Evolutionary conservation across 345 rosid genomes (phyloP).

Genomic region (Eucalyptus cladocalyx): DNA sequence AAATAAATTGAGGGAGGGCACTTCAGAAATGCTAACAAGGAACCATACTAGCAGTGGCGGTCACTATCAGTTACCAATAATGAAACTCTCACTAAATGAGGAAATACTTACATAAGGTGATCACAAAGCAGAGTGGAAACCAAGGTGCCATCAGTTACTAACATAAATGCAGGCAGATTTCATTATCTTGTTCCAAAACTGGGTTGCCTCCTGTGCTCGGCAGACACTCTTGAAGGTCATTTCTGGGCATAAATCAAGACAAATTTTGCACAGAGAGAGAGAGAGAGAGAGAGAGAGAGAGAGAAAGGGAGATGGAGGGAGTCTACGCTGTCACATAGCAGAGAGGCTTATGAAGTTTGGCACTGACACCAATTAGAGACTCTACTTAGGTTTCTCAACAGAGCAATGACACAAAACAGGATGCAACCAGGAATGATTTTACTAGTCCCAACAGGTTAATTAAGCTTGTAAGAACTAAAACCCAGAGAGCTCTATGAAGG

Average conservation of each 20-base stretch:
- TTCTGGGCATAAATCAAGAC: not conserved
- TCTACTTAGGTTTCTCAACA: not conserved
- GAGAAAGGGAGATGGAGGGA: no score
- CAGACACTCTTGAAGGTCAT: not conserved
- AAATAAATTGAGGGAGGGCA: not conserved
- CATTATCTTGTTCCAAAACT: not conserved
- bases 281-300: not conserved
- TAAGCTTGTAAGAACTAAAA: not conserved
- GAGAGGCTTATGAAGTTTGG: not conserved
- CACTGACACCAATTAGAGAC: not conserved
- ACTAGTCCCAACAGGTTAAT: not conserved
- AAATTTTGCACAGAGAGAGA: not conserved
- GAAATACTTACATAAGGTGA: not conserved
- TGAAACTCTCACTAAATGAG: not conserved
- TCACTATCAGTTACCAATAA: not conserved
- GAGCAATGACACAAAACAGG: not conserved
- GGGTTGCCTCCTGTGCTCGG: not conserved
- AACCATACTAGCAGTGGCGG: not conserved
- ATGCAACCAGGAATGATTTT: not conserved
- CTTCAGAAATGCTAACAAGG: not conserved
- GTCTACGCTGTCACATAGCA: not conserved
- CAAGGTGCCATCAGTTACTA: not conserved
- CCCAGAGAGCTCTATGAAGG: not conserved
- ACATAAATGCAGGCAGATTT: not conserved
- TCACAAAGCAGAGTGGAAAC: not conserved